These are phyloP conservation scores for Athelia sp. DNA, from an alignment of 1,284 basidiomycete species.

Conservation along the genomic window DNA sequence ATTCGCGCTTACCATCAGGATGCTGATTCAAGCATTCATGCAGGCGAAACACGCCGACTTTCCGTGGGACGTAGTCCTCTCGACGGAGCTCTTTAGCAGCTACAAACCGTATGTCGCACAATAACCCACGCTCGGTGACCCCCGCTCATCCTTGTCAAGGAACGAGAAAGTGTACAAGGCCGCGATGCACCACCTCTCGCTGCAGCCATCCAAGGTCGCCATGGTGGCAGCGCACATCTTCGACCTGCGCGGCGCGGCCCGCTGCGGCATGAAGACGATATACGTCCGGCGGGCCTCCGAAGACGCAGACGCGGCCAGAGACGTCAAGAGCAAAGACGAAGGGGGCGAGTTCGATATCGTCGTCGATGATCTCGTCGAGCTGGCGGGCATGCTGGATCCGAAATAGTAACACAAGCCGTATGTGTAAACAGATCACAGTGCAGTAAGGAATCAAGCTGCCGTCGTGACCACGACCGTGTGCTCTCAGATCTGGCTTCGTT, in stretches of 20 bases:
- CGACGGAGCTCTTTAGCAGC: slow-evolving; percentile 49
- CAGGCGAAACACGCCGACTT: slow-evolving; percentile 56
- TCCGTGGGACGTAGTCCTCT: slow-evolving; percentile 61
- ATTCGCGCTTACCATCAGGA: too few relatives aligned
- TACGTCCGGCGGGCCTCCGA: slow-evolving; percentile 55
- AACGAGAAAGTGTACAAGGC: slow-evolving; percentile 47
- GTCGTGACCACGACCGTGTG: too few relatives aligned
- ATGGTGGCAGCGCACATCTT: slow-evolving; percentile 63
- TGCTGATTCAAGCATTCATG: too few relatives aligned
- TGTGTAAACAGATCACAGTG: too few relatives aligned
- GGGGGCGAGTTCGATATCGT: slow-evolving; percentile 49
- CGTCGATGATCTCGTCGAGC: slow-evolving; percentile 34
- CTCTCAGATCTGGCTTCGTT: too few relatives aligned
- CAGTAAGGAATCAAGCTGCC: too few relatives aligned
- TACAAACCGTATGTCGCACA: slow-evolving; percentile 51
- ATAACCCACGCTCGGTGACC: neutral
- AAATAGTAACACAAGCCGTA: too few relatives aligned
- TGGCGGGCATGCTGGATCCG: slow-evolving; percentile 26
- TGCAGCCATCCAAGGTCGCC: slow-evolving; percentile 45
- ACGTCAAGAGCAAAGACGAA: slow-evolving; percentile 34
- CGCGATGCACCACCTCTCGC: slow-evolving; percentile 42
- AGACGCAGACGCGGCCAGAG: slow-evolving; percentile 13
- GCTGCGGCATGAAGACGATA: slow-evolving; percentile 49
- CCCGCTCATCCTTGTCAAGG: slow-evolving; percentile 23
- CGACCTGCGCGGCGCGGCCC: slow-evolving; percentile 51